Evolutionary conservation across 306 rosid genomes (phyloP), one percentile per base, ranked within the genome.

Genomic region (Cucumis cinereus): DNA sequence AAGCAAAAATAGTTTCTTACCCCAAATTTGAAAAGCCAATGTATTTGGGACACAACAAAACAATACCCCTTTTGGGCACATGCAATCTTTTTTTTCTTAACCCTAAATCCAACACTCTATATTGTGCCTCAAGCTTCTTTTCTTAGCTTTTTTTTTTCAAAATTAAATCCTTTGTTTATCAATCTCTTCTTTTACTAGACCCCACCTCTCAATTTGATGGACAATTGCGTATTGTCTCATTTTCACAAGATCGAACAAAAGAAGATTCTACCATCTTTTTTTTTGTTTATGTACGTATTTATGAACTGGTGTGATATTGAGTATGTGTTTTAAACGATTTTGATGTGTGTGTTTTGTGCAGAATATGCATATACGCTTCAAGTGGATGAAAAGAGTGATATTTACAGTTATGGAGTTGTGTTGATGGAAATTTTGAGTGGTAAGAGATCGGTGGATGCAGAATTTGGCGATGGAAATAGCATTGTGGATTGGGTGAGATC

Each of bases 371-470:
- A 94, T 7, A 94, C 97, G 1, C 87, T 94, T 0, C 97, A 94
- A 83, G 97, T 94, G 3, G 99, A 94, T 20, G 99, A 94, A 68
- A 94, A 90, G 93, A 94, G 97, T 80, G 97, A 92, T 15, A 94
- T 94, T 0, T 94, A 91, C 69, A 94, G 97, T 77, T 94, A 77
- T 0, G 97, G 97, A 5, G 97, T 94, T 13, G 92, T 94, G 72
- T 56, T 92, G 16, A 85, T 92, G 92, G 99, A 94, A 85, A 78
- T 94, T 15, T 45, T 94, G 59, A 88, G 85, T 33, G 93, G 97
- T 0, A 92, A 85, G 62, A 83, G 91, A 30, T 90, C 95, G 0
- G 95, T 94, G 19, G 86, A 89, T 14, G 58, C 89, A 0, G 95
- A 88, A 50, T 94, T 94, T 13, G 99, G 99, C 0, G 99, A 94